These are phyloP conservation scores for Neckera pumila DNA, from an alignment of 225 moss, liverwort and hornwort species.

Conservation along the genomic window DNA sequence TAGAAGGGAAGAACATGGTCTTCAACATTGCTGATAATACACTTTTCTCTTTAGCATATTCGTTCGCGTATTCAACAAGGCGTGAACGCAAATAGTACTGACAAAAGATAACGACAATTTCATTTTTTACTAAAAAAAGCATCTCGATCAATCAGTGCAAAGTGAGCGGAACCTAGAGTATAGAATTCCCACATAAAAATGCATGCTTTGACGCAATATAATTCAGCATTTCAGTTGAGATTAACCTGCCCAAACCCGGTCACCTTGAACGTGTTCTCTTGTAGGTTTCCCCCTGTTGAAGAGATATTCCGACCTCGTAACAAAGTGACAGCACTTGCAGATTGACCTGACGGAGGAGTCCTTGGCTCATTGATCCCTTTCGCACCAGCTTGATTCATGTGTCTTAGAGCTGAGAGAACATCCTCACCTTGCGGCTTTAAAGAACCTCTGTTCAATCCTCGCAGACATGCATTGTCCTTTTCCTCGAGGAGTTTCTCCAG, in stretches of 20 bases:
- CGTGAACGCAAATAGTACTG: neutral
- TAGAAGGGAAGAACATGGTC: neutral
- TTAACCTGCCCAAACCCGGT: constrained; percentile 8
- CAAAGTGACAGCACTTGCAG: neutral
- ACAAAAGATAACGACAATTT: neutral
- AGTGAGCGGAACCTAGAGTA: neutral
- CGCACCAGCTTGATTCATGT: neutral
- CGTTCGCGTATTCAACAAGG: neutral
- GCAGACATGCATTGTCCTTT: constrained; percentile 45
- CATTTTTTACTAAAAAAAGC: neutral
- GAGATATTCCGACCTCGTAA: neutral
- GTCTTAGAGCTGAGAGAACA: constrained; percentile 3
- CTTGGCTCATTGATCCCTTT: neutral
- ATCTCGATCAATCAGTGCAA: neutral
- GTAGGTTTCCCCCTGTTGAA: neutral
- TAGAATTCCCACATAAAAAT: neutral
- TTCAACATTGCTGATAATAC: neutral
- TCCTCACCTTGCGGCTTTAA: neutral
- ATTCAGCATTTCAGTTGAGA: neutral
- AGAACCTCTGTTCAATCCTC: constrained; percentile 21
- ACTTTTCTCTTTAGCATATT: neutral
- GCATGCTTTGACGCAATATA: neutral
- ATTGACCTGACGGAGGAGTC: neutral
- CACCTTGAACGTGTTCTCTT: neutral
- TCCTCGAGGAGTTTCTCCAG: constrained; percentile 51